These are phyloP conservation scores for Iris macrosiphon DNA, from an alignment of 106 monocot species.

Conservation along the genomic window DNA sequence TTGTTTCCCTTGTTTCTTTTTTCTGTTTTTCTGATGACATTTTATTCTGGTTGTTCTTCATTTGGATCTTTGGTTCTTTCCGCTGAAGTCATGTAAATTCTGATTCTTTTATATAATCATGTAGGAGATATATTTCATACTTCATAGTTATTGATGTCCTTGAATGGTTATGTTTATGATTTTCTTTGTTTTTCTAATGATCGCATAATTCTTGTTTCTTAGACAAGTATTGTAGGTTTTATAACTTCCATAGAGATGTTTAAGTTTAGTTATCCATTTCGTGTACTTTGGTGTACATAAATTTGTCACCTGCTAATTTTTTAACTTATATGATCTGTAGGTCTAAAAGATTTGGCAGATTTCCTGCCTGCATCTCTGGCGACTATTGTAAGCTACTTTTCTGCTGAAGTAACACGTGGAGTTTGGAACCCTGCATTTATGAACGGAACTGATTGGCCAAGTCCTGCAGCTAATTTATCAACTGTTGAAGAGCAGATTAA, in stretches of 20 bases:
- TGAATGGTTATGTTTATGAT: not conserved
- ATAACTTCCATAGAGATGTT: not conserved
- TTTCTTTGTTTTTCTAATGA: not conserved
- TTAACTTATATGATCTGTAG: slow-evolving; percentile 27
- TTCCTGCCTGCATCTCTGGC: slow-evolving; percentile 91
- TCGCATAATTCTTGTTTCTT: not conserved
- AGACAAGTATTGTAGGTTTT: not conserved
- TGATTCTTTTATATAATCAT: not conserved
- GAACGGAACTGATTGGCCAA: slow-evolving; percentile 99
- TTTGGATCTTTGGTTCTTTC: no score
- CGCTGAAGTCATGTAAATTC: no score
- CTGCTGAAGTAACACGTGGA: slow-evolving; percentile 91
- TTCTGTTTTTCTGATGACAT: not conserved
- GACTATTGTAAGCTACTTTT: slow-evolving; percentile 85
- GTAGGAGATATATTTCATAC: not conserved
- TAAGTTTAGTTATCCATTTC: not conserved
- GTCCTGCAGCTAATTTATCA: slow-evolving; percentile 89
- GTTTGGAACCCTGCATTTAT: slow-evolving; percentile 92
- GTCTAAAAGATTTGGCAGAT: slow-evolving; percentile 91
- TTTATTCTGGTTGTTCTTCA: not conserved
- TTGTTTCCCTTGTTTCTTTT: not conserved
- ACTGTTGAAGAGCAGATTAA: slow-evolving; percentile 84
- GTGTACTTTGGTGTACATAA: not conserved
- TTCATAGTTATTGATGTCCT: not conserved
- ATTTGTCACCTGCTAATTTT: not conserved